Percentiles rank a stretch among this genome's conserved stretches.
Conservation (phyloP, 176 grass and related monocot species). For the Triticum urartu region DNA sequence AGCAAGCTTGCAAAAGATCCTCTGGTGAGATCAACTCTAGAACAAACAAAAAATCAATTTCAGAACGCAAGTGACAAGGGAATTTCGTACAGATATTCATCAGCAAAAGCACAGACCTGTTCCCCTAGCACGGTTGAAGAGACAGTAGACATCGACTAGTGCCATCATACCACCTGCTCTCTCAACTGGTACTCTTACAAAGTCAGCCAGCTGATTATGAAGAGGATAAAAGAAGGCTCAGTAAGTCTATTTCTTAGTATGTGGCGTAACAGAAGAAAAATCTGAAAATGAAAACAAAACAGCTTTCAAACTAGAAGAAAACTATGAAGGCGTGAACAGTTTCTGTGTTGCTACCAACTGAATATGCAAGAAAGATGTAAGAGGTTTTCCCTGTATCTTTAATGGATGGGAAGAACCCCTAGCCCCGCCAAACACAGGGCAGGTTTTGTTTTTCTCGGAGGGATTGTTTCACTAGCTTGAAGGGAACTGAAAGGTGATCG, state of each 20-base stretch:
- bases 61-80: not conserved
- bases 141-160: constrained; percentile 89
- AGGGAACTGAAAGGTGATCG: not conserved
- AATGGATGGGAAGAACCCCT: not conserved
- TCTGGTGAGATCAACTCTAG: constrained; percentile 96
- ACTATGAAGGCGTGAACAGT: not conserved
- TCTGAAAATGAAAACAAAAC: not conserved
- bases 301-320: constrained; percentile 12
- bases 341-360: not conserved
- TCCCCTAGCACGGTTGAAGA: constrained; percentile 95
- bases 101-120: constrained; percentile 59
- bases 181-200: constrained; percentile 82
- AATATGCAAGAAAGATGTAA: not conserved
- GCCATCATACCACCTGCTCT: constrained; percentile 96
- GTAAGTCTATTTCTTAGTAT: constrained; percentile 1
- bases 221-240: constrained; percentile 7
- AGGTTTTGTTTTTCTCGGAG: not conserved
- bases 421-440: not conserved
- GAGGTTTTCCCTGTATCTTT: not conserved
- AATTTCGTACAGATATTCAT: constrained; percentile 14
- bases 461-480: not conserved
- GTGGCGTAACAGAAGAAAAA: not conserved
- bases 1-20: constrained; percentile 96
- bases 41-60: constrained; percentile 38
- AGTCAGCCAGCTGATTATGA: constrained; percentile 78